Conservation (phyloP, 78 protist genomes). For the Dictyostelium brefeldianum region DNA sequence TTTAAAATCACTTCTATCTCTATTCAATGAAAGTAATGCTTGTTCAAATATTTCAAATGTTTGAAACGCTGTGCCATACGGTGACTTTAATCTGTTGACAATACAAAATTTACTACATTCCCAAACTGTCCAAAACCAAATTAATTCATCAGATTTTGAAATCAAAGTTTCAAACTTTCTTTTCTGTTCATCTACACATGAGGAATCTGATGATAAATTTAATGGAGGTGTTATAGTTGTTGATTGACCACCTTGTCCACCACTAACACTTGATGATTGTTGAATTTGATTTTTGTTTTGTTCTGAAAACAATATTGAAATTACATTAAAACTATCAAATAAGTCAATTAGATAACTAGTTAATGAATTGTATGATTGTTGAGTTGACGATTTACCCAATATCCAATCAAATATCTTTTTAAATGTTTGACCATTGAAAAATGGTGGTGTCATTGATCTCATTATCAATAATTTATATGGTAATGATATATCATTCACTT, state of each 20-base stretch:
- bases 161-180: constrained; percentile 34
- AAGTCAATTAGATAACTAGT: constrained; percentile 17
- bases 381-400: background rate
- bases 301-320: background rate
- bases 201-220: background rate
- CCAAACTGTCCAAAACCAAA: constrained; percentile 76
- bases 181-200: background rate
- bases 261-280: background rate
- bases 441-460: background rate
- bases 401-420: constrained; percentile 62
- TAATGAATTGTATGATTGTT: background rate
- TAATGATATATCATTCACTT: constrained; percentile 54
- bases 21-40: constrained; percentile 25
- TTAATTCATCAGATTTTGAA: constrained; percentile 33
- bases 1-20: constrained; percentile 39
- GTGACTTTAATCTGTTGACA: constrained; percentile 47
- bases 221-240: constrained; percentile 1
- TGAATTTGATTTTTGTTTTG: background rate
- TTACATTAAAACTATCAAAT: constrained; percentile 20
- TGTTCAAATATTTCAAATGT: constrained; percentile 61
- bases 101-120: constrained; percentile 69
- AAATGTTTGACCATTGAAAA: constrained; percentile 9
- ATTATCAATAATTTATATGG: constrained; percentile 44
- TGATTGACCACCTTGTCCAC: background rate
- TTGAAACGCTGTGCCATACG: constrained; percentile 59